Conservation (phyloP, 2,329 filamentous ascomycete genomes). For the Metarhizium humberi region DNA sequence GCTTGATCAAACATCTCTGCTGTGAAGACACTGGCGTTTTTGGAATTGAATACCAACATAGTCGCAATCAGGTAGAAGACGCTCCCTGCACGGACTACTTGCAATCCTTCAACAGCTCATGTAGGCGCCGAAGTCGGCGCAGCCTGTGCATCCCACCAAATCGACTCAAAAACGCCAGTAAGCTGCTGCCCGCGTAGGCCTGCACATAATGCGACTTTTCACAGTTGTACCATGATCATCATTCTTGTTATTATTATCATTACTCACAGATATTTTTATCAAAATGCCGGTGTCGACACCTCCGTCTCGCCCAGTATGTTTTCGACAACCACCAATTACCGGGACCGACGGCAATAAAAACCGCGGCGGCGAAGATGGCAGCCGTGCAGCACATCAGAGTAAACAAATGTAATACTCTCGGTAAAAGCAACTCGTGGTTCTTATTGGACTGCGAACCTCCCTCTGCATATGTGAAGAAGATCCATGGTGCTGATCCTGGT, state of each 20-base stretch:
- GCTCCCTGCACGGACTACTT: no score
- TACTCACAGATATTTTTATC: background rate
- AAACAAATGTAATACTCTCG: constrained; percentile 2
- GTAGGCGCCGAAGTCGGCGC: no score
- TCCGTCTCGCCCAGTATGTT: background rate
- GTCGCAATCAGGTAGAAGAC: no score
- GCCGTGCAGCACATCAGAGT: background rate
- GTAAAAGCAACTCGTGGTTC: constrained; percentile 5
- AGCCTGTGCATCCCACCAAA: no score
- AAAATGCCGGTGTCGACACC: background rate
- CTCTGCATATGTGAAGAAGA: constrained; percentile 5
- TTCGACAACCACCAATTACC: background rate
- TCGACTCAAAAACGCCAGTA: no score
- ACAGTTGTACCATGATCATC: no score
- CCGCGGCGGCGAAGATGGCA: background rate
- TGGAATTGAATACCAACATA: no score
- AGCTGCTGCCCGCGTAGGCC: no score
- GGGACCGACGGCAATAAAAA: background rate
- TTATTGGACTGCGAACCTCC: constrained; percentile 7
- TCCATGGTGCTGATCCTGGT: constrained; percentile 4
- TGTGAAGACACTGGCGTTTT: no score
- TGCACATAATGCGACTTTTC: no score
- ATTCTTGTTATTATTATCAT: background rate
- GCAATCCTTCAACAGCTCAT: no score
- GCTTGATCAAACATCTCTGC: no score